Base-by-base conservation (phyloP, 2,329 filamentous ascomycete species). In the Calonectria pseudoturangicola region DNA sequence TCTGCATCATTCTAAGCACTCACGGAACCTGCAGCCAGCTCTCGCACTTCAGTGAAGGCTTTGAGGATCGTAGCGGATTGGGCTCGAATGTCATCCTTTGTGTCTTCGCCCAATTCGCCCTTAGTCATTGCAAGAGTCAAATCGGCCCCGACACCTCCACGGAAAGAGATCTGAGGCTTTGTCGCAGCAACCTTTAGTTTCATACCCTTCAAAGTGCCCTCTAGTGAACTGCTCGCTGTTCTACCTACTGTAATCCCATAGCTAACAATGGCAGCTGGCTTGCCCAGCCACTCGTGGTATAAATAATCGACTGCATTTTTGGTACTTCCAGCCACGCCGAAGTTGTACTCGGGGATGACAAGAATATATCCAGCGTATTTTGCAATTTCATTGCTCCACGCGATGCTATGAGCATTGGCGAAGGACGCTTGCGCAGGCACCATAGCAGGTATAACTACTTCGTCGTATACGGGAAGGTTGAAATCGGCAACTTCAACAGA, bases 281-380 rank as follows among this genome's bases (percentile, higher is more conserved):
- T 77, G 2, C 73, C 75, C 2, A 51, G 45, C 73, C 89, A 92
- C 78, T 92, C 90, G 76, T 91, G 82, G 75, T 85, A 87, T 0
- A 93, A 84, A 77, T 90, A 92, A 79, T 92, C 91, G 68, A 93
- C 86, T 7, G 91, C 90, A 77, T 92, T 93, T 84, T 92, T 92
- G 62, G 89, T 81, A 8, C 83, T 86, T 0, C 87, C 89, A 0
- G 90, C 84, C 7, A 91, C 82, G 28, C 88, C 86, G 79, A 83
- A 88, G 83, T 92, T 92, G 78, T 92, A 92, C 79, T 90, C 86
- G 1, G 87, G 85, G n/a, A 86, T 84, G 51, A 90, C 85, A 60
- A 89, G 81, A 41, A 90, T 79, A 79, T 88, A 89, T 18, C 79
- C 88, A 62, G 87, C 85, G 79, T 87, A 84, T 30, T 80, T 79